These are phyloP conservation scores for Zygosaccharomyces bailii DNA, from an alignment of 805 yeast genomes.

Conservation along the genomic window DNA sequence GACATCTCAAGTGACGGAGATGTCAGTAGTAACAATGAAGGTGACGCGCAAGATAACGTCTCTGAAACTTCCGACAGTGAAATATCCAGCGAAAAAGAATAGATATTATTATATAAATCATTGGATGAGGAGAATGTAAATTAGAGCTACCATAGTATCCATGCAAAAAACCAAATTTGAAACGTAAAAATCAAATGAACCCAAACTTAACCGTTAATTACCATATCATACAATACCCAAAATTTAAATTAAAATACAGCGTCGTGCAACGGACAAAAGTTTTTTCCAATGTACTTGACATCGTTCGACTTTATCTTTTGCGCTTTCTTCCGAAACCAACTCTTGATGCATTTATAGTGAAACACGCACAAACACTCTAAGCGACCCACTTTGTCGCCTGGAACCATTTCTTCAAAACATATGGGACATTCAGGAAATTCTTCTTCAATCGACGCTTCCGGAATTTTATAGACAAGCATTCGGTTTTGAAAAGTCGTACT, in stretches of 20 bases:
- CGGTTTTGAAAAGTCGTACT: slow-evolving; percentile 47
- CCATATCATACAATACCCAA: not conserved
- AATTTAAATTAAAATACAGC: slow-evolving; percentile 24
- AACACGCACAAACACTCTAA: slow-evolving; percentile 92
- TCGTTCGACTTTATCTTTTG: slow-evolving; percentile 32
- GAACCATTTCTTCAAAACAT: slow-evolving; percentile 81
- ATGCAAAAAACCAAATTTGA: slow-evolving; percentile 6
- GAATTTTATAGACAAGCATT: slow-evolving; percentile 72
- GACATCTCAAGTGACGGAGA: slow-evolving; percentile 23
- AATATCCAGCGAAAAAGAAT: slow-evolving; percentile 43
- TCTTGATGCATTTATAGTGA: slow-evolving; percentile 85
- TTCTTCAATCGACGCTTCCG: slow-evolving; percentile 25
- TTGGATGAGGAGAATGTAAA: slow-evolving; percentile 2
- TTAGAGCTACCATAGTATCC: slow-evolving; percentile 5
- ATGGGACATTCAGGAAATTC: slow-evolving; percentile 80
- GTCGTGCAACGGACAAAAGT: slow-evolving; percentile 51
- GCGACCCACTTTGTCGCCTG: slow-evolving; percentile 88
- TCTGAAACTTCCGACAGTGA: slow-evolving; percentile 48
- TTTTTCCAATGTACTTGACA: slow-evolving; percentile 30
- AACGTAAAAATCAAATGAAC: not conserved
- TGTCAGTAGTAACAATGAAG: slow-evolving; percentile 35
- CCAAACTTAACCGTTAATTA: not conserved
- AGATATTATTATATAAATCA: slow-evolving; percentile 7
- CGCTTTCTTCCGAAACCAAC: slow-evolving; percentile 87
- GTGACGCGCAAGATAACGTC: slow-evolving; percentile 39